phyloP scores from a whole-genome alignment of 352 stramenopile genomes.

The Salisapilia sapeloensis region DNA sequence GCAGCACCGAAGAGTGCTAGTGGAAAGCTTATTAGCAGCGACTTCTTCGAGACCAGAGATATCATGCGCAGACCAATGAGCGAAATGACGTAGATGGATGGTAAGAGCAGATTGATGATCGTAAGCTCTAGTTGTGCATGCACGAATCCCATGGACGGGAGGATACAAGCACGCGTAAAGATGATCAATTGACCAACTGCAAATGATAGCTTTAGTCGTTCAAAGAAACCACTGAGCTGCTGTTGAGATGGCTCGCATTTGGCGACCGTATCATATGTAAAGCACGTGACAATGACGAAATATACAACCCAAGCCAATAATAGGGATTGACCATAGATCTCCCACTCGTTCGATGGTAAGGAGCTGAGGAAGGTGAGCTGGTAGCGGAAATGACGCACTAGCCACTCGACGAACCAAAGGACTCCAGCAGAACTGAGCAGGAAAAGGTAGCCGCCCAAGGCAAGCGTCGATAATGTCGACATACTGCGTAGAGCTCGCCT shows the following conservation, averaged over 20 bases:
- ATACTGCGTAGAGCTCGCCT: slow-evolving; percentile 35
- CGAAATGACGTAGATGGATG: slow-evolving; percentile 75
- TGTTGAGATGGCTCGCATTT: slow-evolving; percentile 46
- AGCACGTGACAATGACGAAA: slow-evolving; percentile 55
- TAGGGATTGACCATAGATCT: slow-evolving; percentile 67
- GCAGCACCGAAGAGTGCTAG: slow-evolving; percentile 26
- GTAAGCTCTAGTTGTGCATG: slow-evolving; percentile 77
- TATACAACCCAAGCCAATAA: slow-evolving; percentile 66
- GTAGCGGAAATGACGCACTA: slow-evolving; percentile 46
- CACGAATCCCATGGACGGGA: slow-evolving; percentile 75
- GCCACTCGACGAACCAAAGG: slow-evolving; percentile 66
- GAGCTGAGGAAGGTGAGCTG: slow-evolving; percentile 51
- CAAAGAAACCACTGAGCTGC: slow-evolving; percentile 43
- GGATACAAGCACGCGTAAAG: slow-evolving; percentile 57
- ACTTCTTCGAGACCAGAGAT: slow-evolving; percentile 24
- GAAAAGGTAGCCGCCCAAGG: slow-evolving; percentile 34
- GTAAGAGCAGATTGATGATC: slow-evolving; percentile 77
- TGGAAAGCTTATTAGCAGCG: slow-evolving; percentile 26
- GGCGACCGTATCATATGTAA: slow-evolving; percentile 30
- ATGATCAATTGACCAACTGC: slow-evolving; percentile 60
- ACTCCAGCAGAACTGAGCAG: slow-evolving; percentile 37
- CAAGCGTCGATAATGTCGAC: slow-evolving; percentile 26
- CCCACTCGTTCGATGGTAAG: slow-evolving; percentile 48
- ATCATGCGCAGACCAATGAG: slow-evolving; percentile 65
- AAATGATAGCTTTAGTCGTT: slow-evolving; percentile 74